Base-by-base conservation (phyloP, 768 basidiomycete genomes). In the Tricholoma terreum region DNA sequence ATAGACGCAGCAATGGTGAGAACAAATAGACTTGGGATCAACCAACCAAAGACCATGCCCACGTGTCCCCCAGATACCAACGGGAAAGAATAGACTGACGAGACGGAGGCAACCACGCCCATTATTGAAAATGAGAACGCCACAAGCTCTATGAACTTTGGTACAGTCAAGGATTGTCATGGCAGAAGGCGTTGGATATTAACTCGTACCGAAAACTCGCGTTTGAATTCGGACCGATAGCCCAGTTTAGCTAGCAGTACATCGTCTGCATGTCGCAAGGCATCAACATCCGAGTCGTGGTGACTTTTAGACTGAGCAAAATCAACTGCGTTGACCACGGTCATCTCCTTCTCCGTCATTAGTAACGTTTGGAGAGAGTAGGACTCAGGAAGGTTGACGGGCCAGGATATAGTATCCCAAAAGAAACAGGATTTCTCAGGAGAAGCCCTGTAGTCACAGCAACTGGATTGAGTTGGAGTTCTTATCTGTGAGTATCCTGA, bases 31-130 rank as follows among this genome's bases (percentile, higher is more conserved):
- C 77, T 79, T 6, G 87, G 88, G 61, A 89, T 86, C 24, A 89
- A 71, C 88, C 87, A 90, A 35, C 87, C 88, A 73, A 84, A 89
- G 17, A 89, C 80, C 79, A 90, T 83, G 14, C 88, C 88, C 21
- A 87, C 86, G 69, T 90, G 87, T 2, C 88, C 88, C 54, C 88
- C 88, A 55, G 83, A 82, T 4, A 80, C 69, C 6, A 90, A 76
- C 0, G 81, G 82, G 68, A 90, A 90, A 1, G 79, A 80, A 36
- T 85, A 71, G 2, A 85, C 87, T 3, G 87, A 86, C 2, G 87
- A 74, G 4, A 90, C 83, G 4, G 85, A 86, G 3, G 86, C 83
- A 27, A 89, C 70, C 30, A 90, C 82, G 3, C 86, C 88, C 88
- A 88, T 87, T 60, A 84, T 87, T 9, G 83, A 84, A 67, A 89